phyloP scores from a whole-genome alignment of 1,284 basidiomycete species.

The Fomitopsis pinicola region DNA sequence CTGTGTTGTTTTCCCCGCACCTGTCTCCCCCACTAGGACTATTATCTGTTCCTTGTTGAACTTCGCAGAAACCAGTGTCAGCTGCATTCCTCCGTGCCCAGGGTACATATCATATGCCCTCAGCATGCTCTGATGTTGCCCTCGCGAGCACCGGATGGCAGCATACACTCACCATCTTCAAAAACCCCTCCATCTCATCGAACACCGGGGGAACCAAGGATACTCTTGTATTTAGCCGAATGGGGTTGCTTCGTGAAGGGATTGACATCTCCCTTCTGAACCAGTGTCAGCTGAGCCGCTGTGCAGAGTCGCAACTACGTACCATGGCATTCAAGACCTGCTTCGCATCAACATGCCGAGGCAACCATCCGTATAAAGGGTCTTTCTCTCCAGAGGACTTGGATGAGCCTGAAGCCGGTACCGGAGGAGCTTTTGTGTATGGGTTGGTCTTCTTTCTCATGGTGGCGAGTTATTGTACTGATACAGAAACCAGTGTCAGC shows the following conservation, averaged over 20 bases:
- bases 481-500: slow-evolving; percentile 31
- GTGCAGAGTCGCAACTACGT: slow-evolving; percentile 30
- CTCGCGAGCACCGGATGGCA: slow-evolving; percentile 21
- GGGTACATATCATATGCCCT: slow-evolving; percentile 17
- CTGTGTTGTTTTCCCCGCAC: slow-evolving; percentile 98
- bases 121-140: slow-evolving; percentile 32
- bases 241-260: slow-evolving; percentile 85
- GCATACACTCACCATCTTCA: slow-evolving; percentile 45
- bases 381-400: slow-evolving; percentile 15
- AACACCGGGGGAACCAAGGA: slow-evolving; percentile 84
- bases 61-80: slow-evolving; percentile 39
- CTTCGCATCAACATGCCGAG: slow-evolving; percentile 43
- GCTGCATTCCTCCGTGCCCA: slow-evolving; percentile 15
- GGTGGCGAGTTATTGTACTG: no score
- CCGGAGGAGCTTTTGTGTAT: slow-evolving; percentile 20
- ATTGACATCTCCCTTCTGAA: slow-evolving; percentile 79
- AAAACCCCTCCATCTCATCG: slow-evolving; percentile 91
- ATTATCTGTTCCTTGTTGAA: slow-evolving; percentile 88
- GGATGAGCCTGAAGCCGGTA: slow-evolving; percentile 7
- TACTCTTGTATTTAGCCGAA: slow-evolving; percentile 81
- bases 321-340: slow-evolving; percentile 27
- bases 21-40: slow-evolving; percentile 97
- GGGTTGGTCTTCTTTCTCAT: slow-evolving; percentile 17
- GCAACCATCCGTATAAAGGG: slow-evolving; percentile 56
- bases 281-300: neutral